A percentile compares a stretch with the other conserved stretches of the same genome.
Conservation (phyloP, 345 rosid genomes). For the Luvunga scandens region DNA sequence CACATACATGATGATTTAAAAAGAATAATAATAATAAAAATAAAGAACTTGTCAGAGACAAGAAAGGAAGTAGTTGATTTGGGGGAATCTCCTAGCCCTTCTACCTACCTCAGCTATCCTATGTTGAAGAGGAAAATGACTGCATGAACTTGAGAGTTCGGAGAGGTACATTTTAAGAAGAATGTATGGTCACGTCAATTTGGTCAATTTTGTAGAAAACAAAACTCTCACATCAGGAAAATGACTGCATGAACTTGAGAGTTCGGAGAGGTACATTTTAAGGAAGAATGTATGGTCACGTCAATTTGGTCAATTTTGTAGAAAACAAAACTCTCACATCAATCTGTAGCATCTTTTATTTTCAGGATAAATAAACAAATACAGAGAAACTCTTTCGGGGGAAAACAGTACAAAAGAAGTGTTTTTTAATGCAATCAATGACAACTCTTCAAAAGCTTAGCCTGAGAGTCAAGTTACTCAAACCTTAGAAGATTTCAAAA, state of each 20-base stretch:
- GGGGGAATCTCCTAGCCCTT: neutral
- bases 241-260: neutral
- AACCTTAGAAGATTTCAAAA: constrained; percentile 36
- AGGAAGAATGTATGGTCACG: neutral
- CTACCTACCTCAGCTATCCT: neutral
- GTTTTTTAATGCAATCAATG: constrained; percentile 44
- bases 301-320: neutral
- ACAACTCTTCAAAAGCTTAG: constrained; percentile 36
- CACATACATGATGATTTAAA: neutral
- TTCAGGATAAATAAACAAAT: neutral
- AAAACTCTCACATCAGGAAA: too few species aligned
- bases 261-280: neutral
- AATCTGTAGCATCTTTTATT: neutral
- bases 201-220: neutral
- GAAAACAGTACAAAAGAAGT: constrained; percentile 15
- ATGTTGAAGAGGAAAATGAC: neutral
- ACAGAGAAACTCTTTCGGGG: neutral
- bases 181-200: neutral
- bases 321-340: neutral
- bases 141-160: neutral
- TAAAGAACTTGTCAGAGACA: neutral
- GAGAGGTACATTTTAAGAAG: neutral
- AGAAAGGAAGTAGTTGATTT: neutral
- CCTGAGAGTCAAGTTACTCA: constrained; percentile 35
- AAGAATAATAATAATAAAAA: too few species aligned